Base-by-base conservation (phyloP, 2,329 filamentous ascomycete species). In the Chaetothyriales sp. region DNA sequence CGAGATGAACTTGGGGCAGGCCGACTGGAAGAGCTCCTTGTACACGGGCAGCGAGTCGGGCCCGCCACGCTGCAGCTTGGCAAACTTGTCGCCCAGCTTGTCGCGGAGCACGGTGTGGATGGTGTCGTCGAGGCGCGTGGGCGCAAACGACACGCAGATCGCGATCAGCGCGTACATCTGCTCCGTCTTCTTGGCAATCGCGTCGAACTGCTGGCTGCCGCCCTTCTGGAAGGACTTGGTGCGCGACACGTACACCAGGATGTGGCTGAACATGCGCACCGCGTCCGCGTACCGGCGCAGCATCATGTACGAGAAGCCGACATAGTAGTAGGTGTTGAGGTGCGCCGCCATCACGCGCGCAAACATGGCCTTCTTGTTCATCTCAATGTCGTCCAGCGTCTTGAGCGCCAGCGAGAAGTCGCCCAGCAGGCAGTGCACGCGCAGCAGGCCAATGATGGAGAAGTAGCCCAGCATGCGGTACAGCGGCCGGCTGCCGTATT, bases 181-280 rank as follows among this genome's bases (percentile, higher is more conserved):
- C 71, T 98, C 92, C 72, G 95, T 97, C 83, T 97, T 97, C 85
- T 98, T 98, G 65, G 87, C 89, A 72, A 97, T 95, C 58, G 88
- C 94, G 71, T 98, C 92, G 75, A 95, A 97, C 61, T 75, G 95
- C 86, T 25, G 86, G 64, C 70, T 71, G 61, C 68, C 85, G 70
- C 89, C 94, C 83, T 97, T 98, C 75, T 98, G 92, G 82, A 97
- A 97, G 79, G 97, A 97, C 86, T 98, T 98, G 67, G 92, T 98
- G 65, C 92, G 80, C 62, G 89, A 95, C 61, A 98, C 89, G 74
- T 97, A 98, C 73, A 98, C 85, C 64, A 98, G 82, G 71, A 98
- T 98, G 80, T 98, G 92, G 78, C 87, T 94, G 82, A 98, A 98
- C 85, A 95, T 95, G 78, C 90, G 89, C 75, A 98, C 95, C 70